Evolutionary conservation across 1,139 yeast species (phyloP), one percentile per base, ranked within the genome.

Genomic region (Nakaseomyces sp.): DNA sequence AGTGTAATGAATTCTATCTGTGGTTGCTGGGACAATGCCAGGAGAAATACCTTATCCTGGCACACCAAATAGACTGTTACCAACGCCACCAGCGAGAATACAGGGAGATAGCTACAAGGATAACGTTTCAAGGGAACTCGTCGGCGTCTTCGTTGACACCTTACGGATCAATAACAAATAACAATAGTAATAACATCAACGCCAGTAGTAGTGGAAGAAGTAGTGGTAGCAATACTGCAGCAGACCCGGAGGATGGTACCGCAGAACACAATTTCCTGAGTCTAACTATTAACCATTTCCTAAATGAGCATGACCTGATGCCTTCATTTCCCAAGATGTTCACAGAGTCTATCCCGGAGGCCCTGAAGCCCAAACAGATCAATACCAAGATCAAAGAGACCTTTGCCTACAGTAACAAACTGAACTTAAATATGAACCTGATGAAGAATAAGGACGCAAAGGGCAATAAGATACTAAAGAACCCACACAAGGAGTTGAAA

Each of bases 391-490:
- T 20, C 3, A 39, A 39, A 18, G 41, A 39, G n/a, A 39, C 41
- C 2, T 39, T 39, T 30, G 41, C 41, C 2, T 39, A 28, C 29
- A 35, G 38, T 15, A 35, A 35, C 13, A 35, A 35, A 12, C 28
- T 35, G 28, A 35, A 35, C 18, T 22, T 35, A 3, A 35, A 35
- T 12, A 4, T 35, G 26, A 35, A 35, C 17, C n/a, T 35, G 28
- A 22, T 35, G 38, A 20, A 22, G 8, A 35, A 35, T 20, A 35
- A 35, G 18, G 38, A 35, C 6, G 28, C 26, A 3, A 20, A 35
- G 17, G 38, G 38, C 5, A 35, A 35, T 6, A 35, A 35, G 17
- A 35, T n/a, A 76, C 94, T 0, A 84, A 81, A 58, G 66, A 35
- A 35, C 12, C 38, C 38, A 20, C 28, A 35, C 12, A 35, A 35